Evolutionary conservation across 2,329 filamentous ascomycete genomes (phyloP), one percentile per base, ranked within the genome.

Genomic region (Lecanicillium sp.): DNA sequence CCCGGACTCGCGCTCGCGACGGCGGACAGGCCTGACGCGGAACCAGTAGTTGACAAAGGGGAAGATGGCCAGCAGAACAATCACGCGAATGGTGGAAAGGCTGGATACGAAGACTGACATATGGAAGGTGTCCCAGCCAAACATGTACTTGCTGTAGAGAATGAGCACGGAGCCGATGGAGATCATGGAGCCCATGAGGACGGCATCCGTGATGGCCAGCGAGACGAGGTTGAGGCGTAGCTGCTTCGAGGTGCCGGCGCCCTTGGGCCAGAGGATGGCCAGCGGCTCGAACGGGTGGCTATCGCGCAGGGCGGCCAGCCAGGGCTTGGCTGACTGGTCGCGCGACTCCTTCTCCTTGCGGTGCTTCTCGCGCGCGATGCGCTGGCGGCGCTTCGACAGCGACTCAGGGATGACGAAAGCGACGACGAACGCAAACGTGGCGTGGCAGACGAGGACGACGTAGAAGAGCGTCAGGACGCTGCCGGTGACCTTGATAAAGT

Each of bases 391-490:
- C 60, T 80, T 78, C 7, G 86, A 87, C 0, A 97, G 67, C 0
- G 90, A 96, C 61, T 98, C 93, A 0, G 93, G 93, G 2, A 95
- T 75, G 24, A 87, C 57, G 38, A 93, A 73, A 5, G 77, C 62
- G 23, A 94, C 71, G 59, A 86, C 86, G 2, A 85, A 27, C 43
- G 94, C 80, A 67, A 94, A 95, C 51, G 82, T 68, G 2, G 77
- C 46, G 60, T 96, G 88, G 51, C 86, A 85, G 3, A 67, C 81
- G 11, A 95, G 66, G 0, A 85, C 82, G 32, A 90, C 72, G 62
- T 94, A 95, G 64, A 98, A 97, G 39, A 95, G 78, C n/a, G 81
- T 78, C 6, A 96, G 63, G 14, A 94, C 73, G 36, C 79, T 80
- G 7, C 87, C 86, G 0, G 87, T 90, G 63, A 74, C 77, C 58